Evolutionary conservation across 2,329 filamentous ascomycete species (phyloP).

Genomic region (Beauveria bassiana): DNA sequence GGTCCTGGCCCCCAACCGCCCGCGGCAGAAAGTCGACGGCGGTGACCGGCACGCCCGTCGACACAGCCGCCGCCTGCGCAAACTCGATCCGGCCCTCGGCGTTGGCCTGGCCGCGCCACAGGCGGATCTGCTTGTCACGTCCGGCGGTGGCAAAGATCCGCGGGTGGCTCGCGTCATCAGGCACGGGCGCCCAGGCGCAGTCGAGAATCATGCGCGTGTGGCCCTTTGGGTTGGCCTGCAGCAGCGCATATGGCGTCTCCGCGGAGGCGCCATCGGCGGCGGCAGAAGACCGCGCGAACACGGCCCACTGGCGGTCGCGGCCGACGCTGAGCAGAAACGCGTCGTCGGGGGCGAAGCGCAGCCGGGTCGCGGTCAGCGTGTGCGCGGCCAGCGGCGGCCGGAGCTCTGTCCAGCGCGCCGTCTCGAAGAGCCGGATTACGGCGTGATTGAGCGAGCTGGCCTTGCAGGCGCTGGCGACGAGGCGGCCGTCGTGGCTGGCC

Average conservation of each 20-base stretch:
- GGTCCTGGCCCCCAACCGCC: constrained; percentile 17
- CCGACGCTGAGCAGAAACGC: constrained; percentile 76
- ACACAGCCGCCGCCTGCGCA: constrained; percentile 43
- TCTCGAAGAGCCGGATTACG: constrained; percentile 87
- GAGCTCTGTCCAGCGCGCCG: constrained; percentile 78
- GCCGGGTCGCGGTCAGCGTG: constrained; percentile 72
- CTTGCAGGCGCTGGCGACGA: constrained; percentile 88
- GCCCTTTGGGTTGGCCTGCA: constrained; percentile 68
- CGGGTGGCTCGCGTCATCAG: constrained; percentile 23
- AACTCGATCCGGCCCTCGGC: constrained; percentile 34
- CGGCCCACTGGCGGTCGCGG: constrained; percentile 81
- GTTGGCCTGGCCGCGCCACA: constrained; percentile 47
- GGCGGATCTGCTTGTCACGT: constrained; percentile 74
- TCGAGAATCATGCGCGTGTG: constrained; percentile 91
- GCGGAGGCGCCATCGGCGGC: constrained; percentile 9
- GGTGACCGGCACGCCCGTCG: constrained; percentile 55
- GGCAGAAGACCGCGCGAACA: constrained; percentile 52
- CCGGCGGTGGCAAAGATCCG: constrained; percentile 76
- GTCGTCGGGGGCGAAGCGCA: constrained; percentile 74
- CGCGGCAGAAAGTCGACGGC: constrained; percentile 57
- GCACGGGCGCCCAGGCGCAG: constrained; percentile 67
- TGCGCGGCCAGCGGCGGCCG: constrained; percentile 78
- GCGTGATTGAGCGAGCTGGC: constrained; percentile 91
- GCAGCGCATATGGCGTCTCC: constrained; percentile 43
- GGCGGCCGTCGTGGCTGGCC: constrained; percentile 60